A percentile compares a stretch with the other conserved stretches of the same genome.
These are phyloP conservation scores for Tephrocybe sp. DNA, from an alignment of 768 basidiomycete species.

Conservation along the genomic window DNA sequence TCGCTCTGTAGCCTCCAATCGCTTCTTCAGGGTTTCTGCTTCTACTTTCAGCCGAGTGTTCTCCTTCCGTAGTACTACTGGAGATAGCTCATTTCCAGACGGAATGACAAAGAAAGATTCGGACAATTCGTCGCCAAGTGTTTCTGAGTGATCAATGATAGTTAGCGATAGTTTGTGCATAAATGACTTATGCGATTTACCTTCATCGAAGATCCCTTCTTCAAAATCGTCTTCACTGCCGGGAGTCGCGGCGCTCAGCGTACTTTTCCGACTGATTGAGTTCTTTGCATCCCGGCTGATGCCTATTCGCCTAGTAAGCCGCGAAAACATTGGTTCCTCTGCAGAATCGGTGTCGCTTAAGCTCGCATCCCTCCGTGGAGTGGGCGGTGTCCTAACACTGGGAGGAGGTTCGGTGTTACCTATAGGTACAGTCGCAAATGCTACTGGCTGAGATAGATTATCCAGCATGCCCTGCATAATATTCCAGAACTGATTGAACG, in stretches of 20 bases:
- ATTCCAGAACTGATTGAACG: constrained; percentile 88
- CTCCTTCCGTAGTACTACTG: constrained; percentile 58
- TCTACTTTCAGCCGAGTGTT: constrained; percentile 65
- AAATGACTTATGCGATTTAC: no score
- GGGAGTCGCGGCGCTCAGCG: constrained; percentile 13
- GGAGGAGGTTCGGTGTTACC: constrained; percentile 38
- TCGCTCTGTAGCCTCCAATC: constrained; percentile 60
- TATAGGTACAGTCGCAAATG: constrained; percentile 81
- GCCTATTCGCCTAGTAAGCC: constrained; percentile 52
- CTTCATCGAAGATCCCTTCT: constrained; percentile 65
- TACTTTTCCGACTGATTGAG: constrained; percentile 13
- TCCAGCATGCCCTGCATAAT: constrained; percentile 87
- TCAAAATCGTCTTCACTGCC: constrained; percentile 52
- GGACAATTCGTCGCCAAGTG: constrained; percentile 63
- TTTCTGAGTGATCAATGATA: constrained; percentile 13
- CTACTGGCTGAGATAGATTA: constrained; percentile 81
- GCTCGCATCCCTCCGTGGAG: constrained; percentile 46
- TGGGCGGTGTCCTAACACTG: constrained; percentile 25
- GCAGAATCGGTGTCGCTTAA: constrained; percentile 60
- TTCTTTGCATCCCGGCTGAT: constrained; percentile 34
- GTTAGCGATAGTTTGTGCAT: neutral
- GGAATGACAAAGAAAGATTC: constrained; percentile 82
- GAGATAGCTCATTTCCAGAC: constrained; percentile 52
- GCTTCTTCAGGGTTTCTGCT: constrained; percentile 54
- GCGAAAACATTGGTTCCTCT: constrained; percentile 63